Percentiles rank a stretch among this genome's conserved stretches.
phyloP scores from a whole-genome alignment of 768 basidiomycete species.

The Auricularia sp. region DNA sequence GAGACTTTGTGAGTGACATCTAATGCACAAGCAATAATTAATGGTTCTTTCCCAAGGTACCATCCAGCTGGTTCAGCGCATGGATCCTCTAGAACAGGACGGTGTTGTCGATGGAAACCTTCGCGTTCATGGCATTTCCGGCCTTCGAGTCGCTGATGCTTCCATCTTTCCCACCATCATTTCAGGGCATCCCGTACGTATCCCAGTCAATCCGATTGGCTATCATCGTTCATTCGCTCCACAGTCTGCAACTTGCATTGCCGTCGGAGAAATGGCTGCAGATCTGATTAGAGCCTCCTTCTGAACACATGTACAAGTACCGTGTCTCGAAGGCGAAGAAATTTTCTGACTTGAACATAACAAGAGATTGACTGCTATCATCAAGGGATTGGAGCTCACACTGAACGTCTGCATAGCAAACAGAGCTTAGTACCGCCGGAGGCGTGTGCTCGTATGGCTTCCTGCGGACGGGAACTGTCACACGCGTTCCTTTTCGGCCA shows the following conservation, averaged over 20 bases:
- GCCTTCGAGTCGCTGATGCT: slow-evolving; percentile 33
- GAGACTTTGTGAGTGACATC: neutral
- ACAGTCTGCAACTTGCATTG: neutral
- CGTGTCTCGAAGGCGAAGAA: too few relatives aligned
- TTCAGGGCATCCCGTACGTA: slow-evolving; percentile 17
- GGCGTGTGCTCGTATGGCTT: too few relatives aligned
- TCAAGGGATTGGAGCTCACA: too few relatives aligned
- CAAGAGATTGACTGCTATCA: too few relatives aligned
- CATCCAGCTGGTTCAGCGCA: slow-evolving; percentile 30
- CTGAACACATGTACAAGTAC: too few relatives aligned
- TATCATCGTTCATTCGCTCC: neutral
- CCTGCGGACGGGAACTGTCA: too few relatives aligned
- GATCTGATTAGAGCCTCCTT: neutral
- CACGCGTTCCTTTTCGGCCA: too few relatives aligned
- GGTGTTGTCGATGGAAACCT: slow-evolving; percentile 41
- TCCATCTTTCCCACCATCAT: slow-evolving; percentile 24
- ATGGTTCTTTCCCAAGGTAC: neutral
- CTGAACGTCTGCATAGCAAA: too few relatives aligned
- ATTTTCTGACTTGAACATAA: too few relatives aligned
- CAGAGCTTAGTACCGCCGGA: too few relatives aligned
- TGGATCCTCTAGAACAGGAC: slow-evolving; percentile 27
- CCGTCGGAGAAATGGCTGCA: neutral
- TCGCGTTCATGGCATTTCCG: slow-evolving; percentile 35
- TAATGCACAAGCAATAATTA: neutral
- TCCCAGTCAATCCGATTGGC: neutral